A percentile compares a stretch with the other conserved stretches of the same genome.
Evolutionary conservation across 352 stramenopile genomes (phyloP).

Genomic region (Globisporangium okanoganense): DNA sequence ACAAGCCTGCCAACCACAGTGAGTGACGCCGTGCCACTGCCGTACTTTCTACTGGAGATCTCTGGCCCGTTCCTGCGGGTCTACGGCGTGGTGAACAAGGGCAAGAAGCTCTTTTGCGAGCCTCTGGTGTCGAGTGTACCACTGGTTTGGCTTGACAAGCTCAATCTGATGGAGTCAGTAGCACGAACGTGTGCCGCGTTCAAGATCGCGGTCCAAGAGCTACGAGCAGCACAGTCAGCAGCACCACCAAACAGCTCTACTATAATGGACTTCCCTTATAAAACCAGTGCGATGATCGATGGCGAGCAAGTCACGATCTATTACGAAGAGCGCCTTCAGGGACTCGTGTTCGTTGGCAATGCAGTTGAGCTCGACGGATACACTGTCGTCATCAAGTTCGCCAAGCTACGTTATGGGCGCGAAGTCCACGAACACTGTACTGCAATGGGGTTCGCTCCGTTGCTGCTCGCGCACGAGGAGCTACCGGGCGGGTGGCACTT

Average conservation of each 20-base stretch:
- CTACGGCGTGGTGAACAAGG: background rate
- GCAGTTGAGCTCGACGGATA: background rate
- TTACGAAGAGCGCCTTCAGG: background rate
- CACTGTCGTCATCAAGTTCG: background rate
- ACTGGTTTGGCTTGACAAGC: background rate
- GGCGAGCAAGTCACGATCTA: background rate
- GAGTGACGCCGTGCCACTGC: background rate
- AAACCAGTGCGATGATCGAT: background rate
- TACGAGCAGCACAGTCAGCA: background rate
- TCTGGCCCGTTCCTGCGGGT: slow-evolving; percentile 1
- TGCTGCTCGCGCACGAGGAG: background rate
- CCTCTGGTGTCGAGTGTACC: background rate
- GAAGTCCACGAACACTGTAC: slow-evolving; percentile 2
- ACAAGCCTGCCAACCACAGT: background rate
- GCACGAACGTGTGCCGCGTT: background rate
- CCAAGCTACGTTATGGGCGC: background rate
- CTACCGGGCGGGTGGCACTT: background rate
- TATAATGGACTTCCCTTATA: background rate
- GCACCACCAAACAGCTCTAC: background rate
- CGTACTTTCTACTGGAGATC: slow-evolving; percentile 1
- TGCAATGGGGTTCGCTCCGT: background rate
- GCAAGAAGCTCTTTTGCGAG: background rate
- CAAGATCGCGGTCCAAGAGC: background rate
- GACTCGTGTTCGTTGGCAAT: background rate
- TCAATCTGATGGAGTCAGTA: background rate